Conservation (phyloP, 2,329 filamentous ascomycete species). For the Xylariomycetidae sp. region DNA sequence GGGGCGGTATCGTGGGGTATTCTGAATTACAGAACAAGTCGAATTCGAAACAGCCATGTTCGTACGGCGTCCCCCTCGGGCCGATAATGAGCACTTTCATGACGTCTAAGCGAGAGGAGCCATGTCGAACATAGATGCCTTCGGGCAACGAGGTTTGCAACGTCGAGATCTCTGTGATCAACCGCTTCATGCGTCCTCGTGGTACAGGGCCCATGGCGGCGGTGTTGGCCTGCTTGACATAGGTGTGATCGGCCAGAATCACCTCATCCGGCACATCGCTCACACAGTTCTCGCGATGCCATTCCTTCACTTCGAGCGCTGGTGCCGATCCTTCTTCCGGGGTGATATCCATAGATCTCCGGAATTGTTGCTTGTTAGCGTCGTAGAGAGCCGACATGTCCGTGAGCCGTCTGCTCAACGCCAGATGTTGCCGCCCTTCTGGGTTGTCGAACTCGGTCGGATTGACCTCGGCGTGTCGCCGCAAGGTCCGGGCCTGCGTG, state of each 20-base stretch:
- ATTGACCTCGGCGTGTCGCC: not conserved
- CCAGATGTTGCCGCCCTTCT: not conserved
- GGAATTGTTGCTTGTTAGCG: not conserved
- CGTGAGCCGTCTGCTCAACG: not conserved
- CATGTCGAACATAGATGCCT: constrained; percentile 45
- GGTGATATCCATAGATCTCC: not conserved
- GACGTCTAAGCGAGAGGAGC: constrained; percentile 38
- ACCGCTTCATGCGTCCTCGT: constrained; percentile 39
- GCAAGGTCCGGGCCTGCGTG: not conserved
- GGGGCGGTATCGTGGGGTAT: constrained; percentile 38
- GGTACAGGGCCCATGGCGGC: constrained; percentile 7
- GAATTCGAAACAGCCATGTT: constrained; percentile 49
- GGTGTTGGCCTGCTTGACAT: constrained; percentile 10
- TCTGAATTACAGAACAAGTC: constrained; percentile 37
- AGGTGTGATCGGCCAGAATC: constrained; percentile 26
- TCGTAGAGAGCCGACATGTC: not conserved
- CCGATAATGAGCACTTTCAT: constrained; percentile 46
- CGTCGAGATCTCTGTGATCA: constrained; percentile 39
- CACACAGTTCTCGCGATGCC: constrained; percentile 29
- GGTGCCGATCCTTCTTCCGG: not conserved
- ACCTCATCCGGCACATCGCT: constrained; percentile 27
- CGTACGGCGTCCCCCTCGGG: constrained; percentile 44
- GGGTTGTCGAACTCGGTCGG: not conserved
- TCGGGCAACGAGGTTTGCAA: constrained; percentile 41
- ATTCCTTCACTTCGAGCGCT: constrained; percentile 21